phyloP scores from a whole-genome alignment of 2,329 filamentous ascomycete genomes.

The Corniculantispora saksenae region DNA sequence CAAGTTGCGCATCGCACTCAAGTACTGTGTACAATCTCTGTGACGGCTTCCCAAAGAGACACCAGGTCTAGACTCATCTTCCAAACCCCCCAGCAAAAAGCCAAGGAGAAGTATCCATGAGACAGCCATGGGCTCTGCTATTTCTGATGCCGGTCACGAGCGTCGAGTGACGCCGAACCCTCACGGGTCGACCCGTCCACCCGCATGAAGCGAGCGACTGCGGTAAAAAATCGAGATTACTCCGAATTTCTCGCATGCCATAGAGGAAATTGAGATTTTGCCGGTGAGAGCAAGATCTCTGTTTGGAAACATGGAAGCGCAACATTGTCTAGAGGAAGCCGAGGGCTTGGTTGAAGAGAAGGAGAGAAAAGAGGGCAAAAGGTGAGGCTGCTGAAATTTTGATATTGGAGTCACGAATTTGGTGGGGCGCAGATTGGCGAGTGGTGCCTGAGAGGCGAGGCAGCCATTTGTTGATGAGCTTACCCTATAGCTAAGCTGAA shows the following conservation, averaged over 20 bases:
- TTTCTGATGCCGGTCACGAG: conserved; percentile 87
- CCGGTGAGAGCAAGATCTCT: conserved; percentile 16
- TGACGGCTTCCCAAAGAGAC: conserved; percentile 81
- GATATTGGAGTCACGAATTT: conserved; percentile 12
- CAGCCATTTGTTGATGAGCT: not conserved
- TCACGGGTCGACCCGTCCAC: conserved; percentile 68
- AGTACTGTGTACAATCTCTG: conserved; percentile 84
- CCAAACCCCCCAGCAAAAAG: conserved; percentile 28
- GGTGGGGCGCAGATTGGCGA: not conserved
- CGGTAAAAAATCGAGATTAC: conserved; percentile 70
- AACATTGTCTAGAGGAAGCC: conserved; percentile 25
- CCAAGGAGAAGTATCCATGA: conserved; percentile 24
- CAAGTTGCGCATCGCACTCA: conserved; percentile 89
- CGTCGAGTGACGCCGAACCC: conserved; percentile 75
- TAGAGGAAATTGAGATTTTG: conserved; percentile 8
- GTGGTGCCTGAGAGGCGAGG: conserved; percentile 14
- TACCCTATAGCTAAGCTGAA: not conserved
- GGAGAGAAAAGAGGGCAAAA: conserved; percentile 1
- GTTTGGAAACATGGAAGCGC: conserved; percentile 26
- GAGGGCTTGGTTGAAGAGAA: conserved; percentile 23
- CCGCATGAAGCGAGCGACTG: conserved; percentile 43
- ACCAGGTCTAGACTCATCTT: conserved; percentile 27
- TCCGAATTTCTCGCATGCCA: conserved; percentile 63
- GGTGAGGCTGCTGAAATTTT: conserved; percentile 16
- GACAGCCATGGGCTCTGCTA: conserved; percentile 54